Conservation (phyloP, 768 basidiomycete species). For the Cubamyces lactineus region DNA sequence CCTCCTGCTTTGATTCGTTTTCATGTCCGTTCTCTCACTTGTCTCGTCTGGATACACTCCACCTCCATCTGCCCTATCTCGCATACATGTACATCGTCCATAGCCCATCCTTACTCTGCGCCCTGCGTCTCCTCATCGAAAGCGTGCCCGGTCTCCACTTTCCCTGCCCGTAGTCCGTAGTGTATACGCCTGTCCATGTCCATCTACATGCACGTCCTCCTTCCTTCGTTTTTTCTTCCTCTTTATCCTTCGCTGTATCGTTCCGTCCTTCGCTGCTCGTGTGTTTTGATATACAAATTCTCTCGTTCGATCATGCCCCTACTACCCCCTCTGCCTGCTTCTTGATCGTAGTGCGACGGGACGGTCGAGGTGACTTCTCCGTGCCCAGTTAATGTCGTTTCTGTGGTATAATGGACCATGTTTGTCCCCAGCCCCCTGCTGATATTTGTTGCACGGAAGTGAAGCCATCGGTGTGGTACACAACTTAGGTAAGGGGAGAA, state of each 20-base stretch:
- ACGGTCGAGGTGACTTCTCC: no score
- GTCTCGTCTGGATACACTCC: no score
- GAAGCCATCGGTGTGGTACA: no score
- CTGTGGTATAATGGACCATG: constrained; percentile 16
- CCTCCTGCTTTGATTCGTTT: neutral
- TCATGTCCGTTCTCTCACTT: no score
- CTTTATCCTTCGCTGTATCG: constrained; percentile 6
- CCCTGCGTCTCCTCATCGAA: neutral
- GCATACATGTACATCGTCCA: neutral
- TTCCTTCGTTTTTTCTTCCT: constrained; percentile 12
- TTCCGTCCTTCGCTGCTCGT: neutral
- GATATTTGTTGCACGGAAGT: no score
- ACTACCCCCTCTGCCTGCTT: no score
- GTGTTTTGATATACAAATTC: neutral
- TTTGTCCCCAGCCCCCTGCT: neutral
- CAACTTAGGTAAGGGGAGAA: no score
- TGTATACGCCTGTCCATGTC: neutral
- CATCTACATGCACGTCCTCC: neutral
- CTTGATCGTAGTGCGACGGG: no score
- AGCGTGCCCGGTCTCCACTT: no score
- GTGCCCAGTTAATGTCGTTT: constrained; percentile 8
- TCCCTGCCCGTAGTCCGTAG: no score
- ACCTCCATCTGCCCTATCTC: no score
- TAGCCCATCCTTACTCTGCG: neutral
- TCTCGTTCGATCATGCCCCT: neutral